Conservation (phyloP, 2,329 filamentous ascomycete genomes). For the Talaromyces amestolkiae region DNA sequence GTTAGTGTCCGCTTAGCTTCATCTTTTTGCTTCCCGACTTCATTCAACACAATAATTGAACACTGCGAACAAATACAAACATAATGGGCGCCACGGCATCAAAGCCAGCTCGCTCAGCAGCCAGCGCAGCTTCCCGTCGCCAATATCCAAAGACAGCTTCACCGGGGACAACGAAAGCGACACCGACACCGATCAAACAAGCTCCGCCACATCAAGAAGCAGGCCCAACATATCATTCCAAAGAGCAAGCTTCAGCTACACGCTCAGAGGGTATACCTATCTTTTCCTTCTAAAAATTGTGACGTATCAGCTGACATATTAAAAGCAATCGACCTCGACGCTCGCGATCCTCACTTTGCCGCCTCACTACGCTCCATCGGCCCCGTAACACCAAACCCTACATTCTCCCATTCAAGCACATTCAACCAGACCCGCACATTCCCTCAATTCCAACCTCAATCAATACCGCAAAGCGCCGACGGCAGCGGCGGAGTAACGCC, state of each 20-base stretch:
- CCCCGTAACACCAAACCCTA: conserved; percentile 57
- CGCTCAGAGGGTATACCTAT: conserved; percentile 34
- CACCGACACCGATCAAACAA: conserved; percentile 7
- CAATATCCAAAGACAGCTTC: conserved; percentile 56
- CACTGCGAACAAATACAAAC: neutral
- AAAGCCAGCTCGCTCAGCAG: conserved; percentile 52
- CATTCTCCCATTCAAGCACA: conserved; percentile 55
- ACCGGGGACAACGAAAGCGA: conserved; percentile 39
- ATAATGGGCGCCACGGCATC: conserved; percentile 60
- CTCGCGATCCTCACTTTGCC: conserved; percentile 66
- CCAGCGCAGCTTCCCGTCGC: conserved; percentile 49
- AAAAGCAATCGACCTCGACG: conserved; percentile 59
- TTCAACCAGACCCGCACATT: conserved; percentile 35
- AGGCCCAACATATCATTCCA: conserved; percentile 36
- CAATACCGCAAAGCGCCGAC: neutral
- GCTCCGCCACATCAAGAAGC: conserved; percentile 18
- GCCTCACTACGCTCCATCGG: conserved; percentile 70
- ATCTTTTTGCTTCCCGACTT: conserved; percentile 4
- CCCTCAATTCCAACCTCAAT: conserved; percentile 24
- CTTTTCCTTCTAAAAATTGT: neutral
- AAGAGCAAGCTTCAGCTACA: conserved; percentile 32
- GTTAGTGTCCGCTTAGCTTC: conserved; percentile 11
- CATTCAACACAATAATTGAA: neutral
- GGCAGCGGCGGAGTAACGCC: conserved; percentile 19
- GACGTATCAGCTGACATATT: neutral